Evolutionary conservation across 108 stramenopile species (phyloP).

Genomic region (Poteriospumella lacustris): DNA sequence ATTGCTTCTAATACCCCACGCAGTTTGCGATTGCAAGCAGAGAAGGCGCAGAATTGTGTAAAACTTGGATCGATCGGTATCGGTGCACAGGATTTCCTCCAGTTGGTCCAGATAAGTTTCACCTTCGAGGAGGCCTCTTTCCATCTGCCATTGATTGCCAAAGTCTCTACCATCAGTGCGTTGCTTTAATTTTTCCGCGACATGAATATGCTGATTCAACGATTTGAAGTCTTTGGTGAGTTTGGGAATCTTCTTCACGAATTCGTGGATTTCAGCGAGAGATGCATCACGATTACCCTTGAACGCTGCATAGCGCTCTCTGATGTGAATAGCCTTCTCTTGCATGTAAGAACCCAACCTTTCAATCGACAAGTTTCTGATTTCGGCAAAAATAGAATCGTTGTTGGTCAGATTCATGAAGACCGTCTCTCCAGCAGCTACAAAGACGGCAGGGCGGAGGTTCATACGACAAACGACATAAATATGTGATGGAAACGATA

Average conservation of each 20-base stretch:
- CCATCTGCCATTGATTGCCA: constrained; percentile 84
- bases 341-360: constrained; percentile 84
- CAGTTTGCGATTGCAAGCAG: constrained; percentile 78
- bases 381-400: constrained; percentile 80
- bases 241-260: constrained; percentile 90
- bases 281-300: constrained; percentile 77
- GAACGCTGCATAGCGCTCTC: constrained; percentile 79
- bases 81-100: constrained; percentile 40
- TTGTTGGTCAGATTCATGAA: constrained; percentile 70
- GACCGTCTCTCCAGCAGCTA: constrained; percentile 34
- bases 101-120: constrained; percentile 69
- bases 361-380: constrained; percentile 86
- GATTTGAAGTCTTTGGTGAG: constrained; percentile 64
- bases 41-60: constrained; percentile 65
- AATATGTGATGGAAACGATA: background rate
- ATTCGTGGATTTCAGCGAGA: constrained; percentile 87
- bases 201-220: constrained; percentile 84
- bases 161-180: constrained; percentile 69
- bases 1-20: constrained; percentile 75
- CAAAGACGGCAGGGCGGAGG: background rate
- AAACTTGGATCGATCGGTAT: constrained; percentile 40
- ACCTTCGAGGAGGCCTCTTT: constrained; percentile 85
- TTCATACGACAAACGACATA: background rate
- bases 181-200: constrained; percentile 81
- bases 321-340: constrained; percentile 79